Conservation (phyloP, 352 stramenopile species). For the Phytophthora foliorum region DNA sequence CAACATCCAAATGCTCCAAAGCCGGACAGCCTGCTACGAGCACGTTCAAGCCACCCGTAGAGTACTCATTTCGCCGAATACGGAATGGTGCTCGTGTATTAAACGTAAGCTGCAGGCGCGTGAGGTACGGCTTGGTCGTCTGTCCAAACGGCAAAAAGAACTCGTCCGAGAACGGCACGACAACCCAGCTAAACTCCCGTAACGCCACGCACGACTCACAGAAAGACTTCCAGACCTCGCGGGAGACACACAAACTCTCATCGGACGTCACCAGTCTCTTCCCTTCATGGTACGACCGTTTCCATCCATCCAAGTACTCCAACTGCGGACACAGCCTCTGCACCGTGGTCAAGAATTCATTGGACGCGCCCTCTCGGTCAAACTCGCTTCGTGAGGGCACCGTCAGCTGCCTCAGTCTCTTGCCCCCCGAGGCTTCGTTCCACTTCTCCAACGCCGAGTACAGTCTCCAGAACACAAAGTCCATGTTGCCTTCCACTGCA, state of each 20-base stretch:
- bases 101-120: constrained; percentile 58
- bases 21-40: constrained; percentile 41
- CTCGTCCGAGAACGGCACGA: constrained; percentile 71
- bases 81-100: constrained; percentile 59
- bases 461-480: constrained; percentile 51
- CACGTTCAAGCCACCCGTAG: constrained; percentile 48
- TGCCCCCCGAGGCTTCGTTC: constrained; percentile 29
- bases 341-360: constrained; percentile 44
- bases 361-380: constrained; percentile 46
- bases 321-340: constrained; percentile 52
- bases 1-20: constrained; percentile 51
- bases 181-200: constrained; percentile 76
- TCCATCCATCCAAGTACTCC: constrained; percentile 78
- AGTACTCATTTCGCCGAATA: constrained; percentile 62
- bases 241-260: constrained; percentile 45
- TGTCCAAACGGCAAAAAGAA: constrained; percentile 71
- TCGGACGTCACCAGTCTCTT: constrained; percentile 45
- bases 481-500: constrained; percentile 48
- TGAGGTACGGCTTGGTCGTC: constrained; percentile 44
- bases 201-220: constrained; percentile 48
- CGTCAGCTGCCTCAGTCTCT: constrained; percentile 43
- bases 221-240: constrained; percentile 55
- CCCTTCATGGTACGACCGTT: constrained; percentile 57
- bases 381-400: constrained; percentile 44
- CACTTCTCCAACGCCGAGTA: constrained; percentile 44